A percentile compares a stretch with the other conserved stretches of the same genome.
Evolutionary conservation across 2,329 filamentous ascomycete genomes (phyloP).

Genomic region (Magnaporthales sp.): DNA sequence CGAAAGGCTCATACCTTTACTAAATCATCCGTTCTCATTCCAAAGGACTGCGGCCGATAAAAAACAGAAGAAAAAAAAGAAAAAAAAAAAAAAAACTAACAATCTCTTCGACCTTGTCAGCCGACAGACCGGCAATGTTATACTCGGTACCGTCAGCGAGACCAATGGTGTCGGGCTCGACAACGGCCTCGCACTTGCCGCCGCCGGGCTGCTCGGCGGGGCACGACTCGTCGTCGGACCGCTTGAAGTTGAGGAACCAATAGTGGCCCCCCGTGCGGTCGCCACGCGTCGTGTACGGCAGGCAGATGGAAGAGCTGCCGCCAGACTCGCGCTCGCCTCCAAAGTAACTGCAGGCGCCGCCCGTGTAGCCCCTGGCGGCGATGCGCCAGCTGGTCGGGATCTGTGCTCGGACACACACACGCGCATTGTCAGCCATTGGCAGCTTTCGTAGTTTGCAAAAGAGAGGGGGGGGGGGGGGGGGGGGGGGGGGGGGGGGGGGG

Average conservation of each 20-base stretch:
- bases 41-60: too few species aligned
- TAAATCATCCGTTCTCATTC: too few species aligned
- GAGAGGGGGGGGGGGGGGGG: neutral
- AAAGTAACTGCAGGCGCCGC: neutral
- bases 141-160: constrained; percentile 4
- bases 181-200: neutral
- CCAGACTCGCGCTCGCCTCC: neutral
- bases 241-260: neutral
- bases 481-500: neutral
- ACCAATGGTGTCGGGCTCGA: neutral
- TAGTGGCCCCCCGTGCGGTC: neutral
- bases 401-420: neutral
- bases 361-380: neutral
- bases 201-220: neutral
- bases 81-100: neutral
- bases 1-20: too few species aligned
- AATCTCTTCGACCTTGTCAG: neutral
- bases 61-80: too few species aligned
- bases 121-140: neutral
- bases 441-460: neutral
- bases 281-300: neutral
- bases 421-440: neutral
- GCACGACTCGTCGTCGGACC: neutral
- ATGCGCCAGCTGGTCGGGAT: constrained; percentile 2
- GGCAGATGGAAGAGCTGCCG: neutral